Conservation (phyloP, 139 green algal species). For the Gonium pectorale region DNA sequence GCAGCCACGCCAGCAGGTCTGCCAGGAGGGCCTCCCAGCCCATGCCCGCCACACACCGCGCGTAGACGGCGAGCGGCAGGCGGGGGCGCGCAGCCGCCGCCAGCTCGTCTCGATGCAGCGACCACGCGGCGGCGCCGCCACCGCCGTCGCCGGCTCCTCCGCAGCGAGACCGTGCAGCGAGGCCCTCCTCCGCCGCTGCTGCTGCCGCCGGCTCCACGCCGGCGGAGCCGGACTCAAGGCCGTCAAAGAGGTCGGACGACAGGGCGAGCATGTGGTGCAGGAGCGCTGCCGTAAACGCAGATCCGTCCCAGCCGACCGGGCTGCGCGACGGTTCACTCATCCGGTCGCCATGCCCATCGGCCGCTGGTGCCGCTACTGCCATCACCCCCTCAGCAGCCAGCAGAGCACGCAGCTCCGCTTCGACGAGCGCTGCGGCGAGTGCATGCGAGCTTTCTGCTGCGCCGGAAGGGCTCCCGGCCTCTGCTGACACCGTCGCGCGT, state of each 20-base stretch:
- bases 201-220: neutral
- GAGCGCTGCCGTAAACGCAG: neutral
- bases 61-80: constrained; percentile 9
- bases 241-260: neutral
- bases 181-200: neutral
- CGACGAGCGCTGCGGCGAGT: too few relatives aligned
- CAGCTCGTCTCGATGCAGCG: neutral
- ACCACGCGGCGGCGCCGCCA: neutral
- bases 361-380: too few relatives aligned
- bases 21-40: neutral
- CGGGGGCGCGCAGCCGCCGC: neutral
- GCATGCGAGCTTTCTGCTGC: too few relatives aligned
- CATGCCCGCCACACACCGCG: neutral
- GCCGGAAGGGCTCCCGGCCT: too few relatives aligned
- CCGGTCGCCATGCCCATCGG: too few relatives aligned
- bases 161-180: too few relatives aligned
- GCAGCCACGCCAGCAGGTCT: constrained; percentile 16
- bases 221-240: too few relatives aligned
- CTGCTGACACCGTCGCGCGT: too few relatives aligned
- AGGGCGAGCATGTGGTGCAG: constrained; percentile 14
- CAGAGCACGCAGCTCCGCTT: too few relatives aligned
- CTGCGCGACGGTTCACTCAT: too few relatives aligned
- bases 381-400: too few relatives aligned
- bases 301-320: too few relatives aligned
- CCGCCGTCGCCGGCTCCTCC: neutral